Evolutionary conservation across 257 asterid genomes (phyloP).

Genomic region (Hygrophila difformis): DNA sequence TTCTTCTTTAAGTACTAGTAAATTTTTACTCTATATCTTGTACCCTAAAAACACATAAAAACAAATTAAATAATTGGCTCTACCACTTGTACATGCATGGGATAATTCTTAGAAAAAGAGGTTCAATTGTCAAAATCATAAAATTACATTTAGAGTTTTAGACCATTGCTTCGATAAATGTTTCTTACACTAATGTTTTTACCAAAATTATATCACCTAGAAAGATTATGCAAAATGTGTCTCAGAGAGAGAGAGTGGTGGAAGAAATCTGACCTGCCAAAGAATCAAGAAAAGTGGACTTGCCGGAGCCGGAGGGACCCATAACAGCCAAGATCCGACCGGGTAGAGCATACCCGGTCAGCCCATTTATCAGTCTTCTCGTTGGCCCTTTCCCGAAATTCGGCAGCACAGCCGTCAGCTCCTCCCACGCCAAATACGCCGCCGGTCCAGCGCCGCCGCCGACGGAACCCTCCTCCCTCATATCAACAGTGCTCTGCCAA

Average conservation of each 20-base stretch:
- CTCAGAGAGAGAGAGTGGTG: background rate
- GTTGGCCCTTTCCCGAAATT: slow-evolving; percentile 55
- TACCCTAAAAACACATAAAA: no score
- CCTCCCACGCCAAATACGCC: slow-evolving; percentile 63
- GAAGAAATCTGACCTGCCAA: slow-evolving; percentile 42
- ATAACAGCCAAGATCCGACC: slow-evolving; percentile 74
- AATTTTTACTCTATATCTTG: no score
- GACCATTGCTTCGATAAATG: no score
- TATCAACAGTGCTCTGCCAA: slow-evolving; percentile 3
- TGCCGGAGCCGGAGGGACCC: slow-evolving; percentile 92
- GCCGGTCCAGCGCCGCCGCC: slow-evolving; percentile 22
- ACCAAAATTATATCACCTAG: no score
- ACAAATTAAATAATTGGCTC: no score
- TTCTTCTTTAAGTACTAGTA: no score
- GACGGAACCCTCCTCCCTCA: slow-evolving; percentile 31
- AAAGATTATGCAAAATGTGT: no score
- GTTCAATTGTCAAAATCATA: no score
- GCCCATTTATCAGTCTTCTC: slow-evolving; percentile 46
- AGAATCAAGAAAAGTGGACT: slow-evolving; percentile 70
- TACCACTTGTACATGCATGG: no score
- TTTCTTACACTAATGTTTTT: no score
- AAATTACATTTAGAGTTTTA: no score
- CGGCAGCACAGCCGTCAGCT: slow-evolving; percentile 48
- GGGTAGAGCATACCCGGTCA: slow-evolving; percentile 63
- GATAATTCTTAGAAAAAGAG: no score